Percentiles rank a stretch among this genome's conserved stretches.
Evolutionary conservation across 139 green algal genomes (phyloP).

Genomic region (Micractinium conductrix): DNA sequence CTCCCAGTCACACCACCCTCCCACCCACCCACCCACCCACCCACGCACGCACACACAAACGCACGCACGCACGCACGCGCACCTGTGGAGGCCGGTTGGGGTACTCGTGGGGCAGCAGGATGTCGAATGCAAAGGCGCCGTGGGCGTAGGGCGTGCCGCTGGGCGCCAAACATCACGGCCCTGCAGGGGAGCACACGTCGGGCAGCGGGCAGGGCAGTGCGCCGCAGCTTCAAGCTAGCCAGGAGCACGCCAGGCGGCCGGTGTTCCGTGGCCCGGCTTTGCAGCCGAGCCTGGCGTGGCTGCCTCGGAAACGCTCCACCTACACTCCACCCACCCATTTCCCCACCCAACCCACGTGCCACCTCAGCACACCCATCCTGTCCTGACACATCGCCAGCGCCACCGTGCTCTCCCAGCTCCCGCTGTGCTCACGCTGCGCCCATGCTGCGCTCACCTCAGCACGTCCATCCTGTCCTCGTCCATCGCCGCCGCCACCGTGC

Average conservation of each 20-base stretch:
- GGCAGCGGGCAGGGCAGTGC: too few species aligned
- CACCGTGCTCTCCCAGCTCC: too few species aligned
- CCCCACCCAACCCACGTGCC: not conserved
- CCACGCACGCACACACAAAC: not conserved
- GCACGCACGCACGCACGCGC: not conserved
- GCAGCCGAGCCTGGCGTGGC: too few species aligned
- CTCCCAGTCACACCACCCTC: not conserved
- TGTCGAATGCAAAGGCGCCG: slow-evolving; percentile 70
- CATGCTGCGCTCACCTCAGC: slow-evolving; percentile 41
- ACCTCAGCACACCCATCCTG: not conserved
- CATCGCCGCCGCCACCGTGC: slow-evolving; percentile 52
- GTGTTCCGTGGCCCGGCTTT: too few species aligned
- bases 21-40: too few species aligned
- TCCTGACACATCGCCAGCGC: not conserved
- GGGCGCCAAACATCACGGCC: slow-evolving; percentile 40
- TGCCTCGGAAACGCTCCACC: too few species aligned
- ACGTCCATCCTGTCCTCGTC: slow-evolving; percentile 58
- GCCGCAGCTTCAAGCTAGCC: too few species aligned
- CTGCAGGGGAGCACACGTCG: slow-evolving; percentile 1
- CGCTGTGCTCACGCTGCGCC: too few species aligned
- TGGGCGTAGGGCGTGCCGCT: slow-evolving; percentile 50
- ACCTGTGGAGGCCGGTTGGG: slow-evolving; percentile 59
- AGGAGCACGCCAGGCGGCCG: too few species aligned
- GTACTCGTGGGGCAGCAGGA: slow-evolving; percentile 65
- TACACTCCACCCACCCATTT: too few species aligned